Evolutionary conservation across 345 rosid species (phyloP).

Genomic region (Gossypium rotundifolium): DNA sequence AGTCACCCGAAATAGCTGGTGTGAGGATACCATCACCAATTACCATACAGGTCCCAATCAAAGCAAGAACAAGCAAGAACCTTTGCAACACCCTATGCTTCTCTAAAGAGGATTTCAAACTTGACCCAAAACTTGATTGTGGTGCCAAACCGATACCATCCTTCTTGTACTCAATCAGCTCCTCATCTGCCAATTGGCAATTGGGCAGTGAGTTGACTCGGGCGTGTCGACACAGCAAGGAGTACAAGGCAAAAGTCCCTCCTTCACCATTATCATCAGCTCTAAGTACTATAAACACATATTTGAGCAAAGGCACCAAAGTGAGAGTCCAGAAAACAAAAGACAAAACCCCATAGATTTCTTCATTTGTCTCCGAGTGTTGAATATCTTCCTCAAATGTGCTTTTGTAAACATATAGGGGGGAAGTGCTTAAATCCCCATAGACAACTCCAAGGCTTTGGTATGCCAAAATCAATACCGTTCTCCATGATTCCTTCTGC

Average conservation of each 20-base stretch:
- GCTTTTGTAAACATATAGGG: constrained; percentile 76
- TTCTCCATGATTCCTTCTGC: constrained; percentile 76
- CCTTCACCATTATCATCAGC: constrained; percentile 94
- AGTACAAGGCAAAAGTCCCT: constrained; percentile 82
- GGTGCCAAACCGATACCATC: constrained; percentile 15
- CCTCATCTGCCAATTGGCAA: constrained; percentile 80
- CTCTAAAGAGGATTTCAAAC: constrained; percentile 64
- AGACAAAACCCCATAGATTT: constrained; percentile 79
- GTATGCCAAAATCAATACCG: constrained; percentile 69
- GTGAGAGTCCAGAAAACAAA: constrained; percentile 85
- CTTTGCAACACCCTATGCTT: constrained; percentile 58
- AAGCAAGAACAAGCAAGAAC: constrained; percentile 67
- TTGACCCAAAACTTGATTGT: constrained; percentile 29
- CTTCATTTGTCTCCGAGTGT: constrained; percentile 81
- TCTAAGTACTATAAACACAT: constrained; percentile 73
- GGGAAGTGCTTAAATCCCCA: constrained; percentile 86
- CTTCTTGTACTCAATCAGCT: constrained; percentile 56
- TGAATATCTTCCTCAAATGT: constrained; percentile 73
- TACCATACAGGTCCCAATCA: constrained; percentile 92
- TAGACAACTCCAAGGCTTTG: constrained; percentile 87
- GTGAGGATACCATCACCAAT: constrained; percentile 89
- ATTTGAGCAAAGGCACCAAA: constrained; percentile 61
- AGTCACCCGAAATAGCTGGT: constrained; percentile 78
- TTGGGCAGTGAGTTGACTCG: constrained; percentile 71
- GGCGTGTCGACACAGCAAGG: constrained; percentile 69